Percentiles rank a stretch among this genome's conserved stretches.
Evolutionary conservation across 1,284 basidiomycete species (phyloP).

Genomic region (Xerocomus minutiporus): DNA sequence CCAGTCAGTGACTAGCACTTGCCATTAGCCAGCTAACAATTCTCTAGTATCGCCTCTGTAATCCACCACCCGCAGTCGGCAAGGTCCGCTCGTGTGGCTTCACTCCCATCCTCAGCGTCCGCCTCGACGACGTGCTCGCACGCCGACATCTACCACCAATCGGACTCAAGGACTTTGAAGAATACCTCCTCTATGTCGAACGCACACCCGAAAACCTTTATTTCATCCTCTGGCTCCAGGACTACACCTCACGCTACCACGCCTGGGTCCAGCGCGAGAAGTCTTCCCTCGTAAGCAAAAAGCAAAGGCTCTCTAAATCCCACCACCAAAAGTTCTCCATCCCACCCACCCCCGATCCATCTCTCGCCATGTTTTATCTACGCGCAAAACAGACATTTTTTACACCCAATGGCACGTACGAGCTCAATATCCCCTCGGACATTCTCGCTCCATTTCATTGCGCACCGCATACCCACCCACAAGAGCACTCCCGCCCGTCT

Average conservation of each 20-base stretch:
- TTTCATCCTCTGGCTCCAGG: slow-evolving; percentile 70
- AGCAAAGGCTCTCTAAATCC: slow-evolving; percentile 22
- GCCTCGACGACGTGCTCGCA: slow-evolving; percentile 64
- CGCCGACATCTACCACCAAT: slow-evolving; percentile 69
- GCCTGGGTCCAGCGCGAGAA: slow-evolving; percentile 50
- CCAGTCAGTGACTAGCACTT: slow-evolving; percentile 31
- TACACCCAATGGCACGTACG: slow-evolving; percentile 61
- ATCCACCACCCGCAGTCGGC: slow-evolving; percentile 62
- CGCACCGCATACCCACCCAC: slow-evolving; percentile 11
- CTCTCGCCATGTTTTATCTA: slow-evolving; percentile 64
- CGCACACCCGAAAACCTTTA: slow-evolving; percentile 68
- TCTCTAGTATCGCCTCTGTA: slow-evolving; percentile 54
- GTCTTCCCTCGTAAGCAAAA: slow-evolving; percentile 34
- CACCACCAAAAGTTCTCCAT: slow-evolving; percentile 24
- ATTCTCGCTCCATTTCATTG: slow-evolving; percentile 60
- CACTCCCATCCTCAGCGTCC: slow-evolving; percentile 55
- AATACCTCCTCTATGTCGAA: slow-evolving; percentile 74
- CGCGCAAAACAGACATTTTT: slow-evolving; percentile 76
- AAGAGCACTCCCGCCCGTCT: slow-evolving; percentile 11
- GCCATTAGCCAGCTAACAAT: neutral
- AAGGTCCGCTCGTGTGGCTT: slow-evolving; percentile 61
- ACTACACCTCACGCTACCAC: slow-evolving; percentile 56
- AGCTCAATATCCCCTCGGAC: slow-evolving; percentile 63
- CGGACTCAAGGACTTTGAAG: slow-evolving; percentile 75
- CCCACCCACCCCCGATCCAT: slow-evolving; percentile 45